A percentile compares a stretch with the other conserved stretches of the same genome.
These are phyloP conservation scores for Pyricularia grisea DNA, from an alignment of 2,329 filamentous ascomycete species.

Conservation along the genomic window DNA sequence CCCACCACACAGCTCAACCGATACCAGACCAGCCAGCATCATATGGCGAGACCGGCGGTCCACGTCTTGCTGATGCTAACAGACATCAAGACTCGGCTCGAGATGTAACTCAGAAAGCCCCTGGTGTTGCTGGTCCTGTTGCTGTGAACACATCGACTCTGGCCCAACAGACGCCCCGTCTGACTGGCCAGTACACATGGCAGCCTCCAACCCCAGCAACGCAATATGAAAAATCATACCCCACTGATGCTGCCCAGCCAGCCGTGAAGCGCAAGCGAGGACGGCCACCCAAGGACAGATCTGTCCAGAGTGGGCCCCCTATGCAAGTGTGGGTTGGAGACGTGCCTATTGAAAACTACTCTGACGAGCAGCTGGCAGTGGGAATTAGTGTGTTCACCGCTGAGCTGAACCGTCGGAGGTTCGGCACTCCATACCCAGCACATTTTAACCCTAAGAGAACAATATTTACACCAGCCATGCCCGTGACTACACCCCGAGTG, in stretches of 20 bases:
- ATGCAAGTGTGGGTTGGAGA: background rate
- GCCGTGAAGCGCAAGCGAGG: background rate
- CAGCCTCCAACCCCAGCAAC: background rate
- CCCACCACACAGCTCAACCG: background rate
- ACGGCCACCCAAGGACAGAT: background rate
- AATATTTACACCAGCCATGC: background rate
- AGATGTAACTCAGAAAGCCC: background rate
- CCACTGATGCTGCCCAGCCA: background rate
- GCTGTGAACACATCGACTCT: background rate
- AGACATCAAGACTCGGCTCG: background rate
- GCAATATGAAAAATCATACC: background rate
- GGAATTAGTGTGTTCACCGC: background rate
- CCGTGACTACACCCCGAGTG: background rate
- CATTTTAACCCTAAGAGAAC: background rate
- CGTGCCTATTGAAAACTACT: background rate
- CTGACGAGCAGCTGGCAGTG: background rate
- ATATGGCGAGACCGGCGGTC: background rate
- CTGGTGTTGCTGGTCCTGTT: background rate
- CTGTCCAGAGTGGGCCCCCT: background rate
- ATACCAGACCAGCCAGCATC: background rate
- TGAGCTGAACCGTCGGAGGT: background rate
- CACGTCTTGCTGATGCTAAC: background rate
- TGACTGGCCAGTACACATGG: background rate
- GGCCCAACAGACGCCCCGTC: background rate
- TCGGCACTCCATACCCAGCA: background rate